phyloP scores from a whole-genome alignment of 2,329 filamentous ascomycete species.

The Bipolaris cookei region DNA sequence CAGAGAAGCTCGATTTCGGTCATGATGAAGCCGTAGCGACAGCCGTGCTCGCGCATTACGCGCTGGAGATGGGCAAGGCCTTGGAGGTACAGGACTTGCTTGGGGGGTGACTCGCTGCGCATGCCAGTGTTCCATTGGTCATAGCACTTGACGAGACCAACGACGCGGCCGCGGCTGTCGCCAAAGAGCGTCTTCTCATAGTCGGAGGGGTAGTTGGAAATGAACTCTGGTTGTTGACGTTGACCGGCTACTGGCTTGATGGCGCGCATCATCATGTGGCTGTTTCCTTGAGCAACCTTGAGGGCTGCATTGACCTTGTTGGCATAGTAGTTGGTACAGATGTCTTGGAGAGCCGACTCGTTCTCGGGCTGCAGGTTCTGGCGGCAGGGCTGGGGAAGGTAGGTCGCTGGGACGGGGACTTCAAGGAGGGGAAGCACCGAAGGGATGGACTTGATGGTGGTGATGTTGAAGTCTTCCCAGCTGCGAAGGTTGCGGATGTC shows the following conservation, averaged over 20 bases:
- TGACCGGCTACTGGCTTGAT: constrained; percentile 47
- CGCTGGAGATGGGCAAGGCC: constrained; percentile 86
- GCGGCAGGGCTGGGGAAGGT: constrained; percentile 65
- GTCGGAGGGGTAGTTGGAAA: constrained; percentile 66
- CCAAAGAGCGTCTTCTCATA: constrained; percentile 57
- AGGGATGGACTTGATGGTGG: constrained; percentile 73
- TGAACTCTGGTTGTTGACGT: constrained; percentile 68
- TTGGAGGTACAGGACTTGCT: constrained; percentile 86
- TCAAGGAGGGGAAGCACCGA: constrained; percentile 74
- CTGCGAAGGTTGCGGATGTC: constrained; percentile 85
- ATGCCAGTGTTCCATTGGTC: constrained; percentile 96
- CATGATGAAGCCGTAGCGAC: constrained; percentile 93
- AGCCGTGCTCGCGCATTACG: constrained; percentile 91
- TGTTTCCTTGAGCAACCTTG: constrained; percentile 72
- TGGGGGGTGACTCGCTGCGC: constrained; percentile 82
- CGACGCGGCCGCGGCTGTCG: constrained; percentile 64
- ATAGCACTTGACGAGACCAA: constrained; percentile 89
- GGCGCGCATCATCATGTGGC: constrained; percentile 61
- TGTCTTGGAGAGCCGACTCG: constrained; percentile 74
- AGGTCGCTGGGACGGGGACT: constrained; percentile 63
- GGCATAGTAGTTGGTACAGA: constrained; percentile 79
- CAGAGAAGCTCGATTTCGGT: constrained; percentile 95
- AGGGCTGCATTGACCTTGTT: constrained; percentile 87
- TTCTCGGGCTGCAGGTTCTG: constrained; percentile 75
- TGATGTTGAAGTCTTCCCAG: constrained; percentile 80